Evolutionary conservation across 495 filamentous ascomycete genomes (phyloP).

Genomic region (Halenospora varia): DNA sequence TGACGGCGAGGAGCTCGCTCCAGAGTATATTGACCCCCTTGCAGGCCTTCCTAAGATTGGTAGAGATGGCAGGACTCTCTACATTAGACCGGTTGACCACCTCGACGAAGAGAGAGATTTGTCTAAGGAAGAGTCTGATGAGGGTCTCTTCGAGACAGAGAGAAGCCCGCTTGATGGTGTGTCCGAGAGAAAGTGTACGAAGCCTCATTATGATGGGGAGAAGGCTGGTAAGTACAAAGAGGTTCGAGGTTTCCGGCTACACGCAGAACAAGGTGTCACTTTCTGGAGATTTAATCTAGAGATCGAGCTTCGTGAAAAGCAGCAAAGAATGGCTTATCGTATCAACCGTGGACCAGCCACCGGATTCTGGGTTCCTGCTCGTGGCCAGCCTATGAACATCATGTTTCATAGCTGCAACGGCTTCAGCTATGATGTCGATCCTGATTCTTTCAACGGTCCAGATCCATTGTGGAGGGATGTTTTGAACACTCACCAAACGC

Average conservation of each 20-base stretch:
- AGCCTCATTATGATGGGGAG: conserved; percentile 61
- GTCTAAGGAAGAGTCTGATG: conserved; percentile 71
- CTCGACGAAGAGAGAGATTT: conserved; percentile 68
- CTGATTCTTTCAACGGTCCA: conserved; percentile 77
- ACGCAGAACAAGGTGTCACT: conserved; percentile 81
- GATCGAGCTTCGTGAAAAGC: conserved; percentile 70
- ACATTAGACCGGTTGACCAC: conserved; percentile 81
- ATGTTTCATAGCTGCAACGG: conserved; percentile 99
- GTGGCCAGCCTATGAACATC: conserved; percentile 88
- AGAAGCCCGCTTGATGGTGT: conserved; percentile 24
- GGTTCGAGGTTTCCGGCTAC: conserved; percentile 74
- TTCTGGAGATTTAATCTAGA: conserved; percentile 98
- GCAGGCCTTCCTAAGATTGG: conserved; percentile 83
- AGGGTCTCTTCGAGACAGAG: conserved; percentile 69
- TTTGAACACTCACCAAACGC: conserved; percentile 84
- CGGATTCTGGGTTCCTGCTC: conserved; percentile 91
- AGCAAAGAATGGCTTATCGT: conserved; percentile 87
- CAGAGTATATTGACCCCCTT: conserved; percentile 83
- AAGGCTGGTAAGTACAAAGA: conserved; percentile 71
- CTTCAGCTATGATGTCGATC: conserved; percentile 76
- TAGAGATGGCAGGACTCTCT: conserved; percentile 73
- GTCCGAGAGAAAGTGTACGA: conserved; percentile 26
- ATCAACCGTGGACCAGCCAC: conserved; percentile 89
- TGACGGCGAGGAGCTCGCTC: conserved; percentile 60
- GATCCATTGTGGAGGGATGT: conserved; percentile 97